Percentiles rank a stretch among this genome's conserved stretches.
Evolutionary conservation across 202 grass and related monocot species (phyloP).

Genomic region (Panicum hallii): DNA sequence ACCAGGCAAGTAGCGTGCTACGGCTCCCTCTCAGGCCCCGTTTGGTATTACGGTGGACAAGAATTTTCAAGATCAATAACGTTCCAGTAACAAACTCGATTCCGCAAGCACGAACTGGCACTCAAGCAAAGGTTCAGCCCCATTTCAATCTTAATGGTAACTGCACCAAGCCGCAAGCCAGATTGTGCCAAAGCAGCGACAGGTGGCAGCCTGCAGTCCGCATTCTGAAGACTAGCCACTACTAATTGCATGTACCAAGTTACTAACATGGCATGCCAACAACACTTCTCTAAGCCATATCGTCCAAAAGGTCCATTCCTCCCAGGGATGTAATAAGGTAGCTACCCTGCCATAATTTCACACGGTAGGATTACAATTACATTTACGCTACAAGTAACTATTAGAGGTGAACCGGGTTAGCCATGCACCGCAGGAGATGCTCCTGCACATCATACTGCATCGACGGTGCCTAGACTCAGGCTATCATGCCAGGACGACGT

Average conservation of each 20-base stretch:
- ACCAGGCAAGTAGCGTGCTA: not conserved
- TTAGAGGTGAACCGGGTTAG: conserved; percentile 28
- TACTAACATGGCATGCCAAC: not conserved
- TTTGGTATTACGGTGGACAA: not conserved
- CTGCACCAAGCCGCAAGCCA: not conserved
- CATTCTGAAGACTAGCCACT: not conserved
- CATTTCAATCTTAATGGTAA: not conserved
- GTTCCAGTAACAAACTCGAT: not conserved
- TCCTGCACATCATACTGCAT: conserved; percentile 49
- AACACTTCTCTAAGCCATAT: not conserved
- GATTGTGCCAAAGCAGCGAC: not conserved
- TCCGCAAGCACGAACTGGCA: not conserved
- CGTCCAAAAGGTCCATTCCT: conserved; percentile 1
- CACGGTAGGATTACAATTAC: conserved; percentile 17
- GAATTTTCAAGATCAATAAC: not conserved
- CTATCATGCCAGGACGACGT: conserved; percentile 21
- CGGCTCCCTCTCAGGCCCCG: not conserved
- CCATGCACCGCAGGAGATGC: conserved; percentile 35
- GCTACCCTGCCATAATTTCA: conserved; percentile 20
- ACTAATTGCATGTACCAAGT: not conserved
- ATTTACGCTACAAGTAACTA: conserved; percentile 36
- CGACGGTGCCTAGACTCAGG: conserved; percentile 26
- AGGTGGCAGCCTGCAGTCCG: not conserved
- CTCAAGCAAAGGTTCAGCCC: not conserved
- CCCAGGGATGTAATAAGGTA: not conserved